phyloP scores from a whole-genome alignment of 2,329 filamentous ascomycete species.

The Colletotrichum melonis region DNA sequence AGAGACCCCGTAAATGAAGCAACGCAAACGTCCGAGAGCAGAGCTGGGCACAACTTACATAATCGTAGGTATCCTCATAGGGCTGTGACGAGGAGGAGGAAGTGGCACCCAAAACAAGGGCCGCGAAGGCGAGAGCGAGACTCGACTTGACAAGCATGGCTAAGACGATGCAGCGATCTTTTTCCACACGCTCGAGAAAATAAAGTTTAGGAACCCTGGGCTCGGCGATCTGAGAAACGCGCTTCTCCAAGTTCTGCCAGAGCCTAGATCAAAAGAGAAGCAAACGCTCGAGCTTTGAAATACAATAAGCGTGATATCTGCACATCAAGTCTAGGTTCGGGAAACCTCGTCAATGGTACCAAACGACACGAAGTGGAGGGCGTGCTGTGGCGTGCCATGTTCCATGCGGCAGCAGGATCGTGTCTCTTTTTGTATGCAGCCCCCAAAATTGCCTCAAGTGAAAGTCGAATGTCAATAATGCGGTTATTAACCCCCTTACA shows the following conservation, averaged over 20 bases:
- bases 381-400: not conserved
- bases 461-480: conserved; percentile 2
- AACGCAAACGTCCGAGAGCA: not conserved
- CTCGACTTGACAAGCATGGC: conserved; percentile 33
- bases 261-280: not conserved
- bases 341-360: conserved; percentile 1
- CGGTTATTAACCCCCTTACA: not conserved
- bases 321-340: conserved; percentile 16
- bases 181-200: not conserved
- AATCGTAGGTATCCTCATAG: conserved; percentile 27
- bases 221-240: not conserved
- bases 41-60: conserved; percentile 25
- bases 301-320: conserved; percentile 6
- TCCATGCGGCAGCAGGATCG: not conserved
- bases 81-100: conserved; percentile 3
- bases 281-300: not conserved
- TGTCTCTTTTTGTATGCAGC: conserved; percentile 25
- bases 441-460: not conserved
- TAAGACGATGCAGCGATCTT: conserved; percentile 16
- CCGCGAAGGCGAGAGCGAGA: conserved; percentile 24
- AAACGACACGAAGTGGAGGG: not conserved
- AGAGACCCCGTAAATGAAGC: conserved; percentile 1
- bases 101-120: conserved; percentile 15
- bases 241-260: not conserved
- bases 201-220: conserved; percentile 2